A percentile compares a stretch with the other conserved stretches of the same genome.
Evolutionary conservation across 2,329 filamentous ascomycete genomes (phyloP).

Genomic region (Diaporthe ilicicola): DNA sequence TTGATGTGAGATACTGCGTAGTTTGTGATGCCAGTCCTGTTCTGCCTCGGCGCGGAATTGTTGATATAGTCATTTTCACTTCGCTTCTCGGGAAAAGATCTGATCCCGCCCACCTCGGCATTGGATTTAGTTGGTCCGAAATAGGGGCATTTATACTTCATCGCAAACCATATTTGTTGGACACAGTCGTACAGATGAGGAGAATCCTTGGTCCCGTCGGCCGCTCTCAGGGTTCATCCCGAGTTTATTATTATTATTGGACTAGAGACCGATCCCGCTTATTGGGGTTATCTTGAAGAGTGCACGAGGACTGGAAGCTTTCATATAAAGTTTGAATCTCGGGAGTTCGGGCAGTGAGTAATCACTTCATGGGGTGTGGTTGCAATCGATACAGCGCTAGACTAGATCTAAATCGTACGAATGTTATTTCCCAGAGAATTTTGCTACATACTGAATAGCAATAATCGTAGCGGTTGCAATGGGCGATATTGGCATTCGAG

Average conservation of each 20-base stretch:
- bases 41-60: not conserved
- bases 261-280: not conserved
- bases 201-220: not conserved
- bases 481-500: not conserved
- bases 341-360: not conserved
- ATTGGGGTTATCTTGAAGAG: not conserved
- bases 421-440: not conserved
- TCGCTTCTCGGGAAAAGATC: not conserved
- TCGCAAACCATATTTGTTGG: not conserved
- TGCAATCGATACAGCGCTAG: not conserved
- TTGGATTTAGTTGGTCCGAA: not conserved
- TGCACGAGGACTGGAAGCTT: not conserved
- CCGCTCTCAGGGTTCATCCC: not conserved
- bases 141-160: not conserved
- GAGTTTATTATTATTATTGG: no score
- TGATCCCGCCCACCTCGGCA: not conserved
- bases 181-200: not conserved
- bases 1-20: no score
- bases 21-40: not conserved
- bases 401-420: not conserved
- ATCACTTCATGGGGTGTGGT: not conserved
- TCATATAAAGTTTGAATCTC: not conserved
- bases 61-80: not conserved
- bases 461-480: not conserved
- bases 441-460: fast-evolving